Conservation (phyloP, 768 basidiomycete genomes). For the Tulasnella calospora region DNA sequence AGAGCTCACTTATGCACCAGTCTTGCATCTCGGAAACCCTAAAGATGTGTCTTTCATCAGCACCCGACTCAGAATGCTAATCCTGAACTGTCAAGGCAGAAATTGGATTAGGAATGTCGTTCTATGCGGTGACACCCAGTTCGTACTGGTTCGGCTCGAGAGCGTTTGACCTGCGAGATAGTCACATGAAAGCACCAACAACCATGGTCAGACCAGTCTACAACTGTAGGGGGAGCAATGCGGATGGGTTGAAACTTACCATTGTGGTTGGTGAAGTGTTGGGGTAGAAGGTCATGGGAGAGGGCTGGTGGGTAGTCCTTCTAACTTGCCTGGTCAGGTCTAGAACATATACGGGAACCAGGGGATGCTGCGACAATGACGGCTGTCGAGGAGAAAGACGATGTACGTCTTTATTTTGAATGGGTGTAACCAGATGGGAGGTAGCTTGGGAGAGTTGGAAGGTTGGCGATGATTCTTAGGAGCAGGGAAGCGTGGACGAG, state of each 20-base stretch:
- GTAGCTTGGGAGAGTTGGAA: not conserved
- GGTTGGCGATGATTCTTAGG: no score
- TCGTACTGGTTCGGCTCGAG: slow-evolving; percentile 58
- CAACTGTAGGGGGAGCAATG: not conserved
- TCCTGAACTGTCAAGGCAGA: slow-evolving; percentile 54
- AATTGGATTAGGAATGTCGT: slow-evolving; percentile 12
- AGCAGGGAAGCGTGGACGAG: no score
- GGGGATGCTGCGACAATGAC: not conserved
- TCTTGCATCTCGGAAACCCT: slow-evolving; percentile 96
- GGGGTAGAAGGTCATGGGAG: not conserved
- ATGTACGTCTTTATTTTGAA: not conserved
- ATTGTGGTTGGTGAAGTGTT: not conserved
- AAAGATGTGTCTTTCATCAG: slow-evolving; percentile 64
- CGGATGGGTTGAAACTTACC: not conserved
- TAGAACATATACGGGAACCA: not conserved
- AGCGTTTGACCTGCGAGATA: slow-evolving; percentile 73
- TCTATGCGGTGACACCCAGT: slow-evolving; percentile 1
- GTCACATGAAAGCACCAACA: not conserved
- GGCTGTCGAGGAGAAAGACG: not conserved
- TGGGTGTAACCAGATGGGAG: not conserved
- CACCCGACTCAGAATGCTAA: slow-evolving; percentile 71
- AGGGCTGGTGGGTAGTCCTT: not conserved
- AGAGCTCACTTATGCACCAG: slow-evolving; percentile 89
- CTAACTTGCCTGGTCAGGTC: not conserved
- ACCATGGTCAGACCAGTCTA: not conserved